Conservation (phyloP, 2,329 filamentous ascomycete species). For the Epicoccum nigrum region DNA sequence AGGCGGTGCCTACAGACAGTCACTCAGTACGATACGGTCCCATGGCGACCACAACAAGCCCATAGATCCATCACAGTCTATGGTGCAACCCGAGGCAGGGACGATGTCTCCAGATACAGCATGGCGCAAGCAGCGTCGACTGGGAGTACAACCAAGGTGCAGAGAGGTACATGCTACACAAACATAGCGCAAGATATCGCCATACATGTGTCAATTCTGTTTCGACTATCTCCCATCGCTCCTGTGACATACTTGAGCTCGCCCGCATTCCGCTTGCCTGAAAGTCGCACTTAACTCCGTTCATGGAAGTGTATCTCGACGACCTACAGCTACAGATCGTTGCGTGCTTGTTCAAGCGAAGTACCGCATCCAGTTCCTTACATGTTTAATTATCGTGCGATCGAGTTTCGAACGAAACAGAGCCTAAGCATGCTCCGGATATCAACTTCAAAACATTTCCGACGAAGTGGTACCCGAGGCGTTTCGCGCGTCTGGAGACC, state of each 20-base stretch:
- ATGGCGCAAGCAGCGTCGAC: not conserved
- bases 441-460: not conserved
- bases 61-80: not conserved
- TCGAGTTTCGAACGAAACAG: not conserved
- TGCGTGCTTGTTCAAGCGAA: not conserved
- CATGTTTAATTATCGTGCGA: not conserved
- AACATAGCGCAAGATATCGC: not conserved
- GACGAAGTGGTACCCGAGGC: not conserved
- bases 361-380: not conserved
- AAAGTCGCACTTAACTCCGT: too few relatives aligned
- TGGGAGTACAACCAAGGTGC: not conserved
- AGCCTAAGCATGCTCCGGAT: not conserved
- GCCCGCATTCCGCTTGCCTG: not conserved
- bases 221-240: not conserved
- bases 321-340: not conserved
- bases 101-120: not conserved
- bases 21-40: not conserved
- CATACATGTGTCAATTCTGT: not conserved
- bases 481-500: conserved; percentile 9
- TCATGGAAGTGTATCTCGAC: too few relatives aligned
- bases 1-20: not conserved
- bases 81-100: not conserved
- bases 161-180: not conserved
- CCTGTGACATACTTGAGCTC: not conserved
- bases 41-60: not conserved